A percentile compares a stretch with the other conserved stretches of the same genome.
Conservation (phyloP, 2,329 filamentous ascomycete genomes). For the Cordyceps cateniannulata region DNA sequence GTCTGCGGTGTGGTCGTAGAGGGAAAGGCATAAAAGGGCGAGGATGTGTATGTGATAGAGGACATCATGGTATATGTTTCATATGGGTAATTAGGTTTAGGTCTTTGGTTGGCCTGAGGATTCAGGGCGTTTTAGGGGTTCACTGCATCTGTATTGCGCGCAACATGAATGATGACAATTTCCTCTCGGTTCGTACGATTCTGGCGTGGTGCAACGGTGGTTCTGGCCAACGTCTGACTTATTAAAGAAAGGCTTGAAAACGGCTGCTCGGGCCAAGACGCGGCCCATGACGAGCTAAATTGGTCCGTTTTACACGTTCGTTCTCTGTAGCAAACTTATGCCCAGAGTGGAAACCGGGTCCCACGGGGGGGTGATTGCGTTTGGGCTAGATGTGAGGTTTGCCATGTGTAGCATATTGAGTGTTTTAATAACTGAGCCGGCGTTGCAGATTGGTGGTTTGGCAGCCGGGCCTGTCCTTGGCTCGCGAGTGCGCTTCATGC, state of each 20-base stretch:
- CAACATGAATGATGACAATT: conserved; percentile 4
- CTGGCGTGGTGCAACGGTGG: background rate
- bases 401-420: background rate
- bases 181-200: too few relatives aligned
- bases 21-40: background rate
- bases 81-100: background rate
- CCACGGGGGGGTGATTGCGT: background rate
- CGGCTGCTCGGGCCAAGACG: background rate
- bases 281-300: background rate
- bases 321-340: background rate
- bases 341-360: background rate
- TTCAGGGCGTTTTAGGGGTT: background rate
- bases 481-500: background rate
- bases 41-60: background rate
- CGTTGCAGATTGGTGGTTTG: background rate
- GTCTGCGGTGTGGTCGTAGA: background rate
- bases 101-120: background rate
- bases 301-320: background rate
- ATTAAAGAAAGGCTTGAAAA: background rate
- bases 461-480: background rate
- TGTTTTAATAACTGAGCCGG: background rate
- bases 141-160: background rate
- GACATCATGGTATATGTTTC: background rate
- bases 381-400: background rate
- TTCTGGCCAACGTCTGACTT: background rate